Conservation (phyloP, 441 rosid genomes). For the Populus hybrid region DNA sequence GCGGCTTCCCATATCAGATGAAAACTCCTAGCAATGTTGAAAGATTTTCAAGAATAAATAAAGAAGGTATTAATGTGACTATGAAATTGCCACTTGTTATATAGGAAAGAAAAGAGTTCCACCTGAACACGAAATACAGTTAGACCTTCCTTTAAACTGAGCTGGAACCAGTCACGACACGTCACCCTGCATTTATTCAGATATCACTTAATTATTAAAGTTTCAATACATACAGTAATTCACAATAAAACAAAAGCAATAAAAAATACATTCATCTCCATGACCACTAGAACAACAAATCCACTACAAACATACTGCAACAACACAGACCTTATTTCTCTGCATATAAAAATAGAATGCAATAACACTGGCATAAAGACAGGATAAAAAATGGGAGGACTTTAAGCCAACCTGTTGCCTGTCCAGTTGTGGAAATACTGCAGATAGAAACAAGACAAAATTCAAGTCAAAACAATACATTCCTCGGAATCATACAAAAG, state of each 20-base stretch:
- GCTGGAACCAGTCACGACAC: slow-evolving; percentile 99
- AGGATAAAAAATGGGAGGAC: background rate
- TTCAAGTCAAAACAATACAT: slow-evolving; percentile 23
- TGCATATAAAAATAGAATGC: background rate
- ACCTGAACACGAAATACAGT: slow-evolving; percentile 98
- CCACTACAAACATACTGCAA: background rate
- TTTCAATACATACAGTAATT: background rate
- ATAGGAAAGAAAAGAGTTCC: slow-evolving; percentile 16
- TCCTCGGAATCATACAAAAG: slow-evolving; percentile 3
- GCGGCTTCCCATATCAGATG: slow-evolving; percentile 98
- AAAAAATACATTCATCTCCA: background rate
- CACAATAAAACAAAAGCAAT: background rate
- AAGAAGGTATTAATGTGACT: background rate
- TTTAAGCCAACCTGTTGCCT: slow-evolving; percentile 77
- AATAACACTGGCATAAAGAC: background rate
- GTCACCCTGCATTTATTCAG: slow-evolving; percentile 69
- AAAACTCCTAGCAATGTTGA: slow-evolving; percentile 64
- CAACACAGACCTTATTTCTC: background rate
- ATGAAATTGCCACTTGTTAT: slow-evolving; percentile 1
- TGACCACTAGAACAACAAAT: background rate
- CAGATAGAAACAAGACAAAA: slow-evolving; percentile 32
- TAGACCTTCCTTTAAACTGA: slow-evolving; percentile 98
- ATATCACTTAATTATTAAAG: slow-evolving; percentile 4
- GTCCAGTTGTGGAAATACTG: slow-evolving; percentile 99
- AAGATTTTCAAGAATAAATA: slow-evolving; percentile 9